Evolutionary conservation across 2,329 filamentous ascomycete genomes (phyloP).

Genomic region (Pseudogymnoascus sp.): DNA sequence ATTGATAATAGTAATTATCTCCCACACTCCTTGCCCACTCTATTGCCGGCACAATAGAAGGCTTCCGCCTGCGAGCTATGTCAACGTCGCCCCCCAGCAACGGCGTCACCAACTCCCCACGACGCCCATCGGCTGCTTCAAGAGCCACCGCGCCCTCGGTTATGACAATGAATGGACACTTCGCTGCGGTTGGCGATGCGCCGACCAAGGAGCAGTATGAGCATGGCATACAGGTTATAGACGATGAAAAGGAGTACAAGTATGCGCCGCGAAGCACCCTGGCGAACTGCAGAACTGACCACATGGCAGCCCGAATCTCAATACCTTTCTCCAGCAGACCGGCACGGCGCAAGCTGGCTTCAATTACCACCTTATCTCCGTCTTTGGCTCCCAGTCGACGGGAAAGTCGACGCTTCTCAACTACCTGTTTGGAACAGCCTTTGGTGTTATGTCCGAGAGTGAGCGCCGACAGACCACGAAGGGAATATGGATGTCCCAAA

Average conservation of each 20-base stretch:
- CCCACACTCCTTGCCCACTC: slow-evolving; percentile 8
- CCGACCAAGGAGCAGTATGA: slow-evolving; percentile 62
- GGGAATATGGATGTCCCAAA: slow-evolving; percentile 99
- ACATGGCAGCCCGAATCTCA: slow-evolving; percentile 57
- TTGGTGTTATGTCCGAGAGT: slow-evolving; percentile 94
- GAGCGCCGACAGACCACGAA: slow-evolving; percentile 96
- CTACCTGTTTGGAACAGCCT: slow-evolving; percentile 87
- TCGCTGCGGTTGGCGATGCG: slow-evolving; percentile 62
- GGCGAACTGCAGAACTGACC: slow-evolving; percentile 10
- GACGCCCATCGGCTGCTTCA: slow-evolving; percentile 25
- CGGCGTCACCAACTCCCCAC: slow-evolving; percentile 13
- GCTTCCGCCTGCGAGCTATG: slow-evolving; percentile 1
- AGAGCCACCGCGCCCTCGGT: slow-evolving; percentile 28
- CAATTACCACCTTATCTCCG: slow-evolving; percentile 98
- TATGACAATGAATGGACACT: slow-evolving; percentile 66
- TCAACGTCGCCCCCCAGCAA: slow-evolving; percentile 23
- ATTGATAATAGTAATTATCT: slow-evolving; percentile 1
- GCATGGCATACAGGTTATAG: slow-evolving; percentile 93
- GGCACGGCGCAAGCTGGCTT: slow-evolving; percentile 82
- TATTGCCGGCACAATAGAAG: slow-evolving; percentile 8
- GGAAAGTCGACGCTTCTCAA: slow-evolving; percentile 97
- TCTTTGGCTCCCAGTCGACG: slow-evolving; percentile 97
- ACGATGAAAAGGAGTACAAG: slow-evolving; percentile 97
- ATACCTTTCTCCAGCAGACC: slow-evolving; percentile 71
- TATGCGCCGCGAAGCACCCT: slow-evolving; percentile 37